Percentiles rank a stretch among this genome's conserved stretches.
Evolutionary conservation across 2,329 filamentous ascomycete species (phyloP).

Genomic region (Ilyonectria mors-panacis): DNA sequence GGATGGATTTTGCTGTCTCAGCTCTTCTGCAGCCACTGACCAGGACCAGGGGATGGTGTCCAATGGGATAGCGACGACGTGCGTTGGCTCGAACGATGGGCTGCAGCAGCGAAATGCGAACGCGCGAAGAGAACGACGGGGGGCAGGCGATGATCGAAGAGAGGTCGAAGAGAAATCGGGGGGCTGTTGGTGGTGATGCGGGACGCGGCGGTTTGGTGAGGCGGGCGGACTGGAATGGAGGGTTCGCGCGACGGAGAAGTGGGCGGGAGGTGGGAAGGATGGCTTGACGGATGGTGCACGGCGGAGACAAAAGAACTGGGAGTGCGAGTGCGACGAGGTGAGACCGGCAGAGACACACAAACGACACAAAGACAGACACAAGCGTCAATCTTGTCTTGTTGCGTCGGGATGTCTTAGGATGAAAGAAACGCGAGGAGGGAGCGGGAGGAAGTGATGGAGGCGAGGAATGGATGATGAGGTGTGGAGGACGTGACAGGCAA

Average conservation of each 20-base stretch:
- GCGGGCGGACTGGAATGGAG: neutral
- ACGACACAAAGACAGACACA: neutral
- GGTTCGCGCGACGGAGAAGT: slow-evolving; percentile 8
- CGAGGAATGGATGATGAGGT: slow-evolving; percentile 19
- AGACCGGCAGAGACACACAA: neutral
- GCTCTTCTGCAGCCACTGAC: slow-evolving; percentile 25
- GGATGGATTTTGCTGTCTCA: slow-evolving; percentile 20
- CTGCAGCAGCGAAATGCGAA: slow-evolving; percentile 12
- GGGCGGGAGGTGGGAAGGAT: neutral
- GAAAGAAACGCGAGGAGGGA: slow-evolving; percentile 9
- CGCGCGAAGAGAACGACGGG: neutral
- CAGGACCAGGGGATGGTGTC: slow-evolving; percentile 14
- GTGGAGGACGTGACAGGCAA: slow-evolving; percentile 17
- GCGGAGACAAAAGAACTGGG: neutral
- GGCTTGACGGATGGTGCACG: neutral
- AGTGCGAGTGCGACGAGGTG: slow-evolving; percentile 14
- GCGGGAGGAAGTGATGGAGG: slow-evolving; percentile 10
- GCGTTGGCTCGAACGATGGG: slow-evolving; percentile 4
- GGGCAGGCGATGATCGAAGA: neutral
- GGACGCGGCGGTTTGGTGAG: neutral
- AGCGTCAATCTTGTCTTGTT: slow-evolving; percentile 13
- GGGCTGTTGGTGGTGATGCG: neutral
- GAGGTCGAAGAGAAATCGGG: slow-evolving; percentile 3
- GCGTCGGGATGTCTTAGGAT: slow-evolving; percentile 5
- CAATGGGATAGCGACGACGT: slow-evolving; percentile 9